phyloP scores from a whole-genome alignment of 2,329 filamentous ascomycete genomes.

The Cadophora luteo-olivacea region DNA sequence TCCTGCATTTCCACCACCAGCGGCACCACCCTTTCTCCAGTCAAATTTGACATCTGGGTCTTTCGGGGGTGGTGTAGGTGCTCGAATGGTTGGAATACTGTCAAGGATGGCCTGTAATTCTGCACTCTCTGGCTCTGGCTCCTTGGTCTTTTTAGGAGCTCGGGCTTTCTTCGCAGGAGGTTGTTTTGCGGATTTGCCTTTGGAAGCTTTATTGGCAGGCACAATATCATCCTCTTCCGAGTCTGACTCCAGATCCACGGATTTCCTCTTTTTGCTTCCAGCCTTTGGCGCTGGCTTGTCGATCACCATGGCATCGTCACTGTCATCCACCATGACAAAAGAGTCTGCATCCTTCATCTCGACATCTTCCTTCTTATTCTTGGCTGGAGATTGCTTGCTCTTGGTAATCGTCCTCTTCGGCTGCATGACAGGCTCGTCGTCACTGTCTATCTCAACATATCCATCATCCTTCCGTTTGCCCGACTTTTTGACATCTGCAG shows the following conservation, averaged over 20 bases:
- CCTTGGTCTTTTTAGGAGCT: constrained; percentile 43
- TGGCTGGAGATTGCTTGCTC: constrained; percentile 46
- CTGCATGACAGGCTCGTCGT: constrained; percentile 70
- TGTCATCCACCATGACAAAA: constrained; percentile 48
- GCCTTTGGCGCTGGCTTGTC: constrained; percentile 39
- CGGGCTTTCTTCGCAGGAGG: constrained; percentile 45
- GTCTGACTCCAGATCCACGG: constrained; percentile 59
- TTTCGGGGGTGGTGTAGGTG: constrained; percentile 82
- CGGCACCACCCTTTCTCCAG: constrained; percentile 66
- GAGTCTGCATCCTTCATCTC: constrained; percentile 47
- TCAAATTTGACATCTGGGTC: constrained; percentile 79
- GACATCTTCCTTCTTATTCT: constrained; percentile 51
- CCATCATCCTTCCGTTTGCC: constrained; percentile 76
- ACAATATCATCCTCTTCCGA: constrained; percentile 59
- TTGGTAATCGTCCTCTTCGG: constrained; percentile 55
- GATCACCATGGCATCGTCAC: constrained; percentile 51
- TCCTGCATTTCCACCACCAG: constrained; percentile 65
- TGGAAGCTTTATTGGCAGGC: constrained; percentile 62
- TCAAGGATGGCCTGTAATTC: constrained; percentile 85
- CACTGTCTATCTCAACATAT: constrained; percentile 71
- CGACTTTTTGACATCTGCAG: constrained; percentile 69
- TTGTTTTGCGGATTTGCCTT: constrained; percentile 42
- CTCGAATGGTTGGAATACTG: constrained; percentile 80
- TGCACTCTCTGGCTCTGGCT: constrained; percentile 74
- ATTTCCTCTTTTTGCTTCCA: constrained; percentile 62